A percentile compares a stretch with the other conserved stretches of the same genome.
Conservation (phyloP, 139 green algal genomes). For the Penium margaritaceum region DNA sequence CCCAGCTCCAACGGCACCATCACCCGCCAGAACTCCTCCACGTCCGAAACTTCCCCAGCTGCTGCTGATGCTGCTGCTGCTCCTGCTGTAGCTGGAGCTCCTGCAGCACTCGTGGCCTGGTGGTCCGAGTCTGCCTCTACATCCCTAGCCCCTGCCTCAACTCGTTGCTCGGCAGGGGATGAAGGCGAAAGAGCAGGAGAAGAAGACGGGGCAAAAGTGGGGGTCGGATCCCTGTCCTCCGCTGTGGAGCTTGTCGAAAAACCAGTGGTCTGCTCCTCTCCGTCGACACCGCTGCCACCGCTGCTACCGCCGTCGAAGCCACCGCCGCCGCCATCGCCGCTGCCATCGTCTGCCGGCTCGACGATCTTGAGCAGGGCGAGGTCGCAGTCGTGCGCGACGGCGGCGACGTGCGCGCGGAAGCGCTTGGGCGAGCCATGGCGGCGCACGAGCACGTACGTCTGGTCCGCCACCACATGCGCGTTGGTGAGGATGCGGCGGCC, state of each 20-base stretch:
- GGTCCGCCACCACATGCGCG: constrained; percentile 65
- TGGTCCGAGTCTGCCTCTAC: too few relatives aligned
- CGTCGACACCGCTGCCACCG: constrained; percentile 43
- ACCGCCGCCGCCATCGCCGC: neutral
- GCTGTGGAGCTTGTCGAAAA: too few relatives aligned
- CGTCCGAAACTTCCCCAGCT: too few relatives aligned
- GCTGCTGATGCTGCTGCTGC: too few relatives aligned
- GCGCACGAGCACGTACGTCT: constrained; percentile 64
- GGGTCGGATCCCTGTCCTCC: too few relatives aligned
- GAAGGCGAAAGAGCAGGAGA: too few relatives aligned
- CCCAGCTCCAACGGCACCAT: constrained; percentile 67
- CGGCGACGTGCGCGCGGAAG: constrained; percentile 53
- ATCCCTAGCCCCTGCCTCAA: neutral
- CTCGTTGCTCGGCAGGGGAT: too few relatives aligned
- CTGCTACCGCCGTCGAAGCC: neutral
- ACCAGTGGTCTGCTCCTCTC: too few relatives aligned
- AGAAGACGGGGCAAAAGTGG: too few relatives aligned
- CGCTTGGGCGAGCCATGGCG: constrained; percentile 53
- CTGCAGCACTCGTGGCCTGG: too few relatives aligned
- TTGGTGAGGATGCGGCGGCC: constrained; percentile 67
- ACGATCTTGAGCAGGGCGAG: constrained; percentile 12
- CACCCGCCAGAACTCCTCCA: constrained; percentile 52
- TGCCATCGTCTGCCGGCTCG: neutral
- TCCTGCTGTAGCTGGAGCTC: too few relatives aligned
- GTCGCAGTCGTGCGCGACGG: constrained; percentile 40